Evolutionary conservation across 352 stramenopile species (phyloP).

Genomic region (Phytophthora fragariaefolia): DNA sequence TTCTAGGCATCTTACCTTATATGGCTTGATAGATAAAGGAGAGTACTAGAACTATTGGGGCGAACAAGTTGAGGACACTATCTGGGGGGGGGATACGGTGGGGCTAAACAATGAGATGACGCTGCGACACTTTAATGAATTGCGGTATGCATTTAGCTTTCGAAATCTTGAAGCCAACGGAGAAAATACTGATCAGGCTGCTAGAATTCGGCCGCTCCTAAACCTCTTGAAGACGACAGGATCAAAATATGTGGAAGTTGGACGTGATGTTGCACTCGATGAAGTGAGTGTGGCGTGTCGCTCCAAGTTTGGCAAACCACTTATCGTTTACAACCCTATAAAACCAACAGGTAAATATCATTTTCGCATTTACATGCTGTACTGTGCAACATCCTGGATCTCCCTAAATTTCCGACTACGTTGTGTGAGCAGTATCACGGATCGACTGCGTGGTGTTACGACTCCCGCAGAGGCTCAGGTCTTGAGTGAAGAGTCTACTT

Average conservation of each 20-base stretch:
- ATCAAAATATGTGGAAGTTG: no score
- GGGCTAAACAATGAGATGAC: constrained; percentile 18
- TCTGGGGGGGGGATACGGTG: background rate
- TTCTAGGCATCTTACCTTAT: no score
- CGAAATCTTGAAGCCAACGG: constrained; percentile 3
- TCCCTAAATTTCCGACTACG: constrained; percentile 33
- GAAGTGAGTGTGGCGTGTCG: constrained; percentile 13
- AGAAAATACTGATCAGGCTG: background rate
- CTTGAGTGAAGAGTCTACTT: no score
- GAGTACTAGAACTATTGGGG: no score
- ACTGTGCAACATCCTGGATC: constrained; percentile 38
- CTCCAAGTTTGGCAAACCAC: constrained; percentile 1
- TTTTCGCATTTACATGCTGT: constrained; percentile 8
- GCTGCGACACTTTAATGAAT: constrained; percentile 35
- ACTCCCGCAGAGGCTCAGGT: no score
- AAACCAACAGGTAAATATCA: constrained; percentile 32
- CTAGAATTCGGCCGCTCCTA: background rate
- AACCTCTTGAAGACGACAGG: no score
- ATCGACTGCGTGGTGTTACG: no score
- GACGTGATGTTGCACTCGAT: constrained; percentile 2
- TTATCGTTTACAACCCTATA: constrained; percentile 20
- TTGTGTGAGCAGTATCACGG: background rate
- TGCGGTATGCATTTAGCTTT: constrained; percentile 37
- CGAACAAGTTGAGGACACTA: constrained; percentile 5
- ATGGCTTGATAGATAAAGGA: no score